Percentiles rank a stretch among this genome's conserved stretches.
Conservation (phyloP, 805 yeast species). For the Saccharomycopsis babjevae region DNA sequence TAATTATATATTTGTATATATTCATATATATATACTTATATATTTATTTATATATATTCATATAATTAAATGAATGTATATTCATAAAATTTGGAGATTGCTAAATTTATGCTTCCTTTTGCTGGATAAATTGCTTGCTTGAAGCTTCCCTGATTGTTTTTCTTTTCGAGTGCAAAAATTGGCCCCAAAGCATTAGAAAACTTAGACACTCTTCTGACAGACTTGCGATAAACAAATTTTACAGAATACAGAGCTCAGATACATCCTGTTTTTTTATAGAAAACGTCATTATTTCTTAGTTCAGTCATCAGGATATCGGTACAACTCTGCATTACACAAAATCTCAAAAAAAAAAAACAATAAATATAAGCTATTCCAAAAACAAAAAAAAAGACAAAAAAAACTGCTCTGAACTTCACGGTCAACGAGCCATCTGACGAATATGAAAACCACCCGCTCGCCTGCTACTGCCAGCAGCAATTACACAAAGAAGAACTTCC, state of each 20-base stretch:
- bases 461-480: neutral
- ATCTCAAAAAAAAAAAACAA: neutral
- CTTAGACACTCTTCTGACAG: no score
- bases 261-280: no score
- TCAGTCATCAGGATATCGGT: no score
- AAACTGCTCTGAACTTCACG: neutral
- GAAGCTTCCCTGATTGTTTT: neutral
- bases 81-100: neutral
- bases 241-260: no score
- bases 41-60: neutral
- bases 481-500: neutral
- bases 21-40: neutral
- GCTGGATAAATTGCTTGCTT: neutral
- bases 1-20: neutral
- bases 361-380: neutral
- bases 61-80: neutral
- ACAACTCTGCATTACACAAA: no score
- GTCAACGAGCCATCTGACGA: no score
- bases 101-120: neutral
- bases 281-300: no score
- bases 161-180: neutral
- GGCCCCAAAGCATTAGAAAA: no score
- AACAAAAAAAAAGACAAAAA: neutral
- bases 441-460: neutral
- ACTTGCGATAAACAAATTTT: no score